Conservation (phyloP, 1,284 basidiomycete species). For the Papiliotrema fonsecae region DNA sequence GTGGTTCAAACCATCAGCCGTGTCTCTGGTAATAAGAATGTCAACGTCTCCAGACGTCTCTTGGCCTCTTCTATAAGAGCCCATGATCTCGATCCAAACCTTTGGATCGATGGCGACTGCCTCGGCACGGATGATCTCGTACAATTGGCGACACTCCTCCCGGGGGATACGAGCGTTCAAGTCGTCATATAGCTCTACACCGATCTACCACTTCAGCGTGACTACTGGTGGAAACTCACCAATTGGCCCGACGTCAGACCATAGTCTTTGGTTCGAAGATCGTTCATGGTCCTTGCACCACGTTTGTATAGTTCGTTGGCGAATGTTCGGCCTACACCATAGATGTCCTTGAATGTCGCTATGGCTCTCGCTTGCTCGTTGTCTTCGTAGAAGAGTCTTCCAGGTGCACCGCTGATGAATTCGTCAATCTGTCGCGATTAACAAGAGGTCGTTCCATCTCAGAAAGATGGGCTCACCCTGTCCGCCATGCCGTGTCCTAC, state of each 20-base stretch:
- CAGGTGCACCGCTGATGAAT: conserved; percentile 31
- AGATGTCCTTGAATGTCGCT: conserved; percentile 66
- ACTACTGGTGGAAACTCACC: conserved; percentile 22
- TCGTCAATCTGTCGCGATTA: conserved; percentile 38
- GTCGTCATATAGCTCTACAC: conserved; percentile 69
- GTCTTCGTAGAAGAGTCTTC: conserved; percentile 39
- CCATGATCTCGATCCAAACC: conserved; percentile 79
- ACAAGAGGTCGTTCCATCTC: neutral
- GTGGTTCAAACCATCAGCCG: conserved; percentile 67
- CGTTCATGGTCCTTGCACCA: conserved; percentile 74
- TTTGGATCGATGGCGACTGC: conserved; percentile 66
- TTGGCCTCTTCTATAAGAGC: conserved; percentile 76
- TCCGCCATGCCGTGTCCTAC: conserved; percentile 69
- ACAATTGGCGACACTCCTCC: conserved; percentile 68
- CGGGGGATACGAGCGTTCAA: conserved; percentile 73
- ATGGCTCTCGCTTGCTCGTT: conserved; percentile 31
- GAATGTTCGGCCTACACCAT: conserved; percentile 66
- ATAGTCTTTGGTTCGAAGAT: conserved; percentile 53
- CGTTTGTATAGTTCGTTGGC: conserved; percentile 67
- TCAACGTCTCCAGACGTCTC: conserved; percentile 82
- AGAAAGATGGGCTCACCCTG: conserved; percentile 58
- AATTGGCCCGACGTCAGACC: conserved; percentile 60
- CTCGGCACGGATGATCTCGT: conserved; percentile 62
- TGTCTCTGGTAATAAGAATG: conserved; percentile 72
- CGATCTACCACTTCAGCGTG: conserved; percentile 51